Percentiles rank a stretch among this genome's conserved stretches.
These are phyloP conservation scores for Aspergillus sojae DNA, from an alignment of 2,329 filamentous ascomycete species.

Conservation along the genomic window DNA sequence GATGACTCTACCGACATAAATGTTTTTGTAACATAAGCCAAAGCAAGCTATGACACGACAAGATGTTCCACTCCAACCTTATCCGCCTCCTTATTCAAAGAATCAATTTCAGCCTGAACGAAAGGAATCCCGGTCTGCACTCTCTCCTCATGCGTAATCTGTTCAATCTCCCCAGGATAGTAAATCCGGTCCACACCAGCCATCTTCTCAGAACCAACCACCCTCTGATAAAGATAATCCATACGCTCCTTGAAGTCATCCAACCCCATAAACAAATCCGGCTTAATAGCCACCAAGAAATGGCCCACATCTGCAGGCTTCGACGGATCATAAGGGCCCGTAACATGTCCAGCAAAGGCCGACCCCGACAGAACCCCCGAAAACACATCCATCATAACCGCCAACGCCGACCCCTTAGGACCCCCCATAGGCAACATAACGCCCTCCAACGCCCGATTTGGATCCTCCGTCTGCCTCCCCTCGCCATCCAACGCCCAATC, in stretches of 20 bases:
- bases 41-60: neutral
- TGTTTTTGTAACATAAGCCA: neutral
- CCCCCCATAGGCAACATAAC: conserved; percentile 88
- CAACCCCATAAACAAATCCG: conserved; percentile 71
- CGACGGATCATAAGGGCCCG: conserved; percentile 73
- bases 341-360: conserved; percentile 77
- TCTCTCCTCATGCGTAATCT: conserved; percentile 48
- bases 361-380: conserved; percentile 75
- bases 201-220: conserved; percentile 56
- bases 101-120: conserved; percentile 50
- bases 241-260: conserved; percentile 68
- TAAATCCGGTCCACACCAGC: conserved; percentile 58
- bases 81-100: conserved; percentile 55
- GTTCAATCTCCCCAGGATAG: conserved; percentile 61
- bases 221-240: conserved; percentile 60
- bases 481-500: conserved; percentile 76
- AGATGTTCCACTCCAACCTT: conserved; percentile 38
- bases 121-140: conserved; percentile 52
- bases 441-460: conserved; percentile 68
- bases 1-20: neutral
- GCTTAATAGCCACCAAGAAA: conserved; percentile 71
- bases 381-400: conserved; percentile 90
- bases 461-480: conserved; percentile 71
- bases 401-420: conserved; percentile 74
- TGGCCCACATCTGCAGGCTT: conserved; percentile 72